Evolutionary conservation across 495 filamentous ascomycete species (phyloP), one percentile per base, ranked within the genome.

Genomic region (Penicillium antarcticum): DNA sequence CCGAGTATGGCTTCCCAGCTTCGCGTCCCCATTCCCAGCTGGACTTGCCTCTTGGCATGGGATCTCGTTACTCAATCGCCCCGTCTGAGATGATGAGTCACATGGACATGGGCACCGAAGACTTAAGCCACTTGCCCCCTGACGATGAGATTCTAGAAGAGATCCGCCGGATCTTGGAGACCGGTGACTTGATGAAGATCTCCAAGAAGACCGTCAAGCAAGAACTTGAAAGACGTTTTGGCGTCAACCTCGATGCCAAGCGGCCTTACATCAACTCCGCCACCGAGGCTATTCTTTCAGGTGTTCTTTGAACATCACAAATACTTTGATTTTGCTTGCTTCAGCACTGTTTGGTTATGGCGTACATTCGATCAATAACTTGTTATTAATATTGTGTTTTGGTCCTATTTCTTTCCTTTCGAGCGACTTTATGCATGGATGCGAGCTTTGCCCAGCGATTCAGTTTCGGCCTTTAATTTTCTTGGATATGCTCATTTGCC

Each of bases 181-280:
- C 87, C 2, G 90, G 90, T 2, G 95, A 99, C 74, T 74, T 99
- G 60, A 99, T 99, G 94, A 89, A 76, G 9, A 88, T 97, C 24
- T 97, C 95, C 54, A 99, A 99, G 86, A 99, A 97, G 83, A 89
- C 87, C 51, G 87, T 99, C 72, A 97, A 96, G 79, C 69, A 80
- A 51, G 95, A 99, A 70, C 72, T 99, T 50, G 95, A 99, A 75
- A 78, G 80, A 60, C 80, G 91, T 56, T 99, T 96, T 66, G 87
- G 86, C 24, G 82, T 95, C 31, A 77, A 77, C 39, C 72, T 97
- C 45, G 92, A 97, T 65, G 69, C 80, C 45, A 88, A 83, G 77
- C 82, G 89, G 70, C 81, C 87, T 32, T 97, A 96, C 71, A 95
- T 97, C 69, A 95, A 91, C 65, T 91, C 87, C 70, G 87, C 87